Evolutionary conservation across 1,139 yeast genomes (phyloP).

Genomic region (Saccharomyces hybrid): DNA sequence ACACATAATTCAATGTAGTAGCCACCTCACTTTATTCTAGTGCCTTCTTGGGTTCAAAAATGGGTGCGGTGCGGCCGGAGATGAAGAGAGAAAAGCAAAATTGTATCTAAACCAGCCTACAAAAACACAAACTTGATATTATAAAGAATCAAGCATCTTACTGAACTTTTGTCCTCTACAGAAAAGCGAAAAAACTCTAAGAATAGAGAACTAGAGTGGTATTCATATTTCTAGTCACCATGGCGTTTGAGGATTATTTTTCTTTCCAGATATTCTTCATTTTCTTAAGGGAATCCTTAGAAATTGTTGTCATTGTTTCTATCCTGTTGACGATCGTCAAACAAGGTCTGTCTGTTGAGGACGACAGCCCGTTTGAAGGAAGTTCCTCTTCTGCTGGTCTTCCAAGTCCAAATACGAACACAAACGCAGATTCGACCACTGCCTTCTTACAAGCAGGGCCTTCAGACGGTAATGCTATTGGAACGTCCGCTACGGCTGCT

Average conservation of each 20-base stretch:
- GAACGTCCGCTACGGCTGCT: background rate
- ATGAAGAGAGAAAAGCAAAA: background rate
- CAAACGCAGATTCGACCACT: background rate
- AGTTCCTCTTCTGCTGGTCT: background rate
- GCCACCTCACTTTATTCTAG: background rate
- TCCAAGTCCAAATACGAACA: background rate
- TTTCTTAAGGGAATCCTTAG: constrained; percentile 82
- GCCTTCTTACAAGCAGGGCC: background rate
- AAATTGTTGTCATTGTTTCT: constrained; percentile 83
- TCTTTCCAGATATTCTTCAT: constrained; percentile 61
- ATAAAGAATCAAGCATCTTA: background rate
- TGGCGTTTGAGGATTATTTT: constrained; percentile 32
- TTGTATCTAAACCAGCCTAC: background rate
- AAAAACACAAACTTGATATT: background rate
- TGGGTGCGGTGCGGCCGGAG: background rate
- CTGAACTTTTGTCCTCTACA: background rate
- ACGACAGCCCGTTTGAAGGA: constrained; percentile 8
- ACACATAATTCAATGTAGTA: background rate
- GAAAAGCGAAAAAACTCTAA: background rate
- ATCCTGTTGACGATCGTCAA: constrained; percentile 83
- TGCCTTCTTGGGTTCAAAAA: background rate
- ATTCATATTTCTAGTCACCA: background rate
- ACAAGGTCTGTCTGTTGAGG: constrained; percentile 41
- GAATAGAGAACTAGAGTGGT: background rate
- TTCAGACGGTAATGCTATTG: background rate